phyloP scores from a whole-genome alignment of 31 red algal species.

The Asparagopsis taxiformis region DNA sequence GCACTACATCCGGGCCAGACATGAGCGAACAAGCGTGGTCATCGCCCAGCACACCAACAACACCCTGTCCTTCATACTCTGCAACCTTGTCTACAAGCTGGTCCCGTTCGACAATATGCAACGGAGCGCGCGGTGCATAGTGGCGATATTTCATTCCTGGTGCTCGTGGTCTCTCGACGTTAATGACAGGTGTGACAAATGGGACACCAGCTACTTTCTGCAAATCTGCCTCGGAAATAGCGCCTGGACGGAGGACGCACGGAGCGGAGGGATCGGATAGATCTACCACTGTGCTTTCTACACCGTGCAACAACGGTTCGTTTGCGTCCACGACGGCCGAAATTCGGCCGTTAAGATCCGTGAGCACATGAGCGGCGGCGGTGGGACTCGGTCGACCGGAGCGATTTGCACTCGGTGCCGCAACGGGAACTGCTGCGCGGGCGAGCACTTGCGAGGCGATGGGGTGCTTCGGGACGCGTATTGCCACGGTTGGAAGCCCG shows the following conservation, averaged over 20 bases:
- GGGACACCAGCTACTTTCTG: conserved; percentile 12
- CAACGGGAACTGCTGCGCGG: conserved; percentile 60
- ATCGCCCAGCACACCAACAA: conserved; percentile 45
- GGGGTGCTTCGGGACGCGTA: conserved; percentile 66
- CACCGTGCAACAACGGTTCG: conserved; percentile 19
- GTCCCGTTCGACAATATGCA: conserved; percentile 25
- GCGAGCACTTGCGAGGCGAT: conserved; percentile 47
- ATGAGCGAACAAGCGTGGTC: conserved; percentile 6
- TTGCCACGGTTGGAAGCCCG: conserved; percentile 54
- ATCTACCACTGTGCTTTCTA: conserved; percentile 84
- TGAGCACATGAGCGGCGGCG: conserved; percentile 55
- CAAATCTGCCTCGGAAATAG: conserved; percentile 38
- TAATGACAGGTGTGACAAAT: background rate
- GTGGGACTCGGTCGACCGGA: conserved; percentile 83
- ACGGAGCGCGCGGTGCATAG: conserved; percentile 78
- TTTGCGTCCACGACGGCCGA: conserved; percentile 42
- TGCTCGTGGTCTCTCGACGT: conserved; percentile 25
- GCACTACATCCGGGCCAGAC: conserved; percentile 5
- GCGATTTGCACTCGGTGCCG: conserved; percentile 81
- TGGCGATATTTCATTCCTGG: conserved; percentile 95
- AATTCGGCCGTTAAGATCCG: conserved; percentile 49
- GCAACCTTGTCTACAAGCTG: conserved; percentile 9
- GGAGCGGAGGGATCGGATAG: conserved; percentile 15
- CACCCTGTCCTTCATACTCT: background rate
- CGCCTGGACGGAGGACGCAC: conserved; percentile 71